Conservation (phyloP, 257 asterid species). For the Fraxinus excelsior region DNA sequence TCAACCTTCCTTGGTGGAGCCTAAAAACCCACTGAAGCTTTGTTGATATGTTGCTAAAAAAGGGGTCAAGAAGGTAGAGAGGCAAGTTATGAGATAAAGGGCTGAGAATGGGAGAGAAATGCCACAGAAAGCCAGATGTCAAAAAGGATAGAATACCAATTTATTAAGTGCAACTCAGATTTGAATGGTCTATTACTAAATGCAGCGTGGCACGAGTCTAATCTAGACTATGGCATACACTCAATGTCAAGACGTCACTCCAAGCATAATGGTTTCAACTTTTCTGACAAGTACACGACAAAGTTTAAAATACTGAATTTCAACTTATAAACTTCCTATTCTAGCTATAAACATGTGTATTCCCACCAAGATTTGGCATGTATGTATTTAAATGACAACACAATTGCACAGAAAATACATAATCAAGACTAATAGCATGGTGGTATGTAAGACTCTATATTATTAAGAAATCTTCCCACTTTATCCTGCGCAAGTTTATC, state of each 20-base stretch:
- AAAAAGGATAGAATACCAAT: background rate
- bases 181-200: background rate
- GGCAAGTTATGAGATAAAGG: background rate
- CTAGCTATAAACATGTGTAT: conserved; percentile 1
- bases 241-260: background rate
- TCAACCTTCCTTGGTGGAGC: too few relatives aligned
- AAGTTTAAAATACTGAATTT: background rate
- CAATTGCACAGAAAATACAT: background rate
- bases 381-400: background rate
- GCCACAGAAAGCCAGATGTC: background rate
- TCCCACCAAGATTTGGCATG: conserved; percentile 1
- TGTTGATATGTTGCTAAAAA: too few relatives aligned
- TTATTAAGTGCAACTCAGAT: background rate
- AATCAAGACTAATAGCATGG: background rate
- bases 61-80: background rate
- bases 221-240: background rate
- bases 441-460: conserved; percentile 13
- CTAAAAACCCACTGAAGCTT: too few relatives aligned
- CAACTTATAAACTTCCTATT: conserved; percentile 3
- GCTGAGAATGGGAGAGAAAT: background rate
- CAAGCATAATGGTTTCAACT: background rate
- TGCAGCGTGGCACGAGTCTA: background rate
- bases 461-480: background rate
- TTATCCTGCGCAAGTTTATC: background rate
- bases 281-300: background rate